A percentile compares a stretch with the other conserved stretches of the same genome.
phyloP scores from a whole-genome alignment of 2,329 filamentous ascomycete species.

The Pezicula radicicola region DNA sequence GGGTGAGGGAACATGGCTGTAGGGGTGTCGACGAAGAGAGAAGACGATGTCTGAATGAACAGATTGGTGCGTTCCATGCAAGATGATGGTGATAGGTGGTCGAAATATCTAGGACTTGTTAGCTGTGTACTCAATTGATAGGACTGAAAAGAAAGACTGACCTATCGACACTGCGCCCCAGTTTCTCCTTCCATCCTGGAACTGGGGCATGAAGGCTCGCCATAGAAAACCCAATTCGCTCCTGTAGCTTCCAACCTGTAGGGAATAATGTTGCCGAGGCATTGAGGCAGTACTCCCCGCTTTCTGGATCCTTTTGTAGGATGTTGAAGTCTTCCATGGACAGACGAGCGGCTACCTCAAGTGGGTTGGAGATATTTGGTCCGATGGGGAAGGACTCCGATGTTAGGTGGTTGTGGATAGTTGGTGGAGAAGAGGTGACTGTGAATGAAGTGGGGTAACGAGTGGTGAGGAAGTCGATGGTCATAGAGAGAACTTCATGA shows the following conservation, averaged over 20 bases:
- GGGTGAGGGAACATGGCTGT: constrained; percentile 7
- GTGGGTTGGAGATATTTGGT: constrained; percentile 33
- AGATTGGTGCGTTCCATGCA: constrained; percentile 47
- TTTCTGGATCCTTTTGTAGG: constrained; percentile 38
- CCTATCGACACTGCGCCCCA: constrained; percentile 39
- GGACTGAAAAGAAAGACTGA: constrained; percentile 18
- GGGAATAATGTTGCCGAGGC: constrained; percentile 51
- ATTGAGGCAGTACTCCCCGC: constrained; percentile 42
- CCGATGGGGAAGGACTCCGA: constrained; percentile 39
- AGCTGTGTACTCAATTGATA: not conserved
- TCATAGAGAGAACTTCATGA: constrained; percentile 42
- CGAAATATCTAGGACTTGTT: constrained; percentile 35
- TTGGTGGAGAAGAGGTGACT: constrained; percentile 26
- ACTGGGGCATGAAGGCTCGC: constrained; percentile 43
- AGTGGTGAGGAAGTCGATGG: constrained; percentile 40
- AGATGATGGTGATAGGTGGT: constrained; percentile 37
- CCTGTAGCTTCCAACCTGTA: constrained; percentile 46
- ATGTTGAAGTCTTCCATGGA: constrained; percentile 51
- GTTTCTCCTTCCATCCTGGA: constrained; percentile 45
- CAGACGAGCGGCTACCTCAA: constrained; percentile 47
- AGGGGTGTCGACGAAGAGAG: constrained; percentile 42
- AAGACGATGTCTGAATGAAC: constrained; percentile 44
- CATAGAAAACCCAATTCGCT: constrained; percentile 46
- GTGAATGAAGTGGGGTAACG: constrained; percentile 41
- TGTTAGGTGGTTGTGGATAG: constrained; percentile 39